Base-by-base conservation (phyloP, 169 alveolate species). In the Cryptosporidium xiaoi region DNA sequence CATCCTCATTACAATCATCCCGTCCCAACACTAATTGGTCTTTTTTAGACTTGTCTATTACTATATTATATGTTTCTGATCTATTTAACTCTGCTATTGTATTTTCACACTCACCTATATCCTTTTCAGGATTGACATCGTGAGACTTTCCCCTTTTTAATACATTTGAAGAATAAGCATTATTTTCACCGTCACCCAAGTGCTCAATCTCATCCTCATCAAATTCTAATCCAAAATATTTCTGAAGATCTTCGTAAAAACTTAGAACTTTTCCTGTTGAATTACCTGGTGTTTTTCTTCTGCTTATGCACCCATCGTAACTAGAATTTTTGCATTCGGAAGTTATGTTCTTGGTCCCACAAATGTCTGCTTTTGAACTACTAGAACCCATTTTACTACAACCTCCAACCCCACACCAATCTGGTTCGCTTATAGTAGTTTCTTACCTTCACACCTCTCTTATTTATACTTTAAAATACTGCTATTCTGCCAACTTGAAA, bases 141-240 rank as follows among this genome's bases (percentile, higher is more conserved):
- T 77, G 85, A 13, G 85, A 77, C 31, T 77, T 77, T 13, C 85
- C 85, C 46, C 85, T 56, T 24, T 50, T 77, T 51, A 77, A 62
- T 10, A n/a, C 46, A 65, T 44, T 60, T 2, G 24, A 51, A 2
- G 6, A 12, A 29, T 62, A 56, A 6, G 46, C 53, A 12, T 65
- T 46, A 12, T 29, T 6, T n/a, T 18, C 51, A 8, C 48, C 48
- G 48, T 40, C 48, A 4, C 15, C 58, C 29, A 20, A 62, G 18
- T 58, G 46, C 48, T 56, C 69, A 7, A 77, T 60, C 16, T 62
- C 65, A 50, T 62, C 64, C 46, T 34, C 64, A 44, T 34, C 10
- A 60, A 77, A 77, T 53, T 77, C 85, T 18, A 77, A 29, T 16
- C 62, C 85, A 40, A 58, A 56, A 53, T 60, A 77, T 34, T 58